Evolutionary conservation across 257 asterid species (phyloP), one percentile per base, ranked within the genome.

Genomic region (Capsicum baccatum): DNA sequence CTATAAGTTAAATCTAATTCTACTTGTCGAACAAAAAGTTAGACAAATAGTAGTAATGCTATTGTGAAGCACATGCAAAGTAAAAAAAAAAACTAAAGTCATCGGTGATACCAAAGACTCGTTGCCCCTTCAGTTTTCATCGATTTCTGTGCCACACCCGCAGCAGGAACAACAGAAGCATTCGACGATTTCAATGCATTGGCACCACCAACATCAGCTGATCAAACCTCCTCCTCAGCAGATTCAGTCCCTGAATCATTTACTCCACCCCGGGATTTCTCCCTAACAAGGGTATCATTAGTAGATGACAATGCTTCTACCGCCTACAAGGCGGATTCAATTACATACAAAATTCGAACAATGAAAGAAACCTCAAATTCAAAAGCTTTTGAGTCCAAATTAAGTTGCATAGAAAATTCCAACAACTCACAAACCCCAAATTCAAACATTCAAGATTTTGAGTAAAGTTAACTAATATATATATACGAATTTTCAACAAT

Each of bases 291-390:
- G 54, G 89, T 86, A 87, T 89, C 93, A 79, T 88, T 89, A 42
- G 90, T 90, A 44, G 98, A 91, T 44, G 97, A 91, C 11, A 91
- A 82, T 13, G 88, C 92, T 85, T 94, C 98, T 84, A 89, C 91
- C 90, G 93, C 94, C 99, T 94, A 91, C 88, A 88, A 86, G 85
- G 80, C 59, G 59, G 59, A 73, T 73, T 58, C 47, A 47, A 2
- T 73, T 73, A 47, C 57, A 73, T 47, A 73, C 39, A 47, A 71
- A 82, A 26, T 26, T 62, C 59, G 3, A 73, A 73, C 39, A 14
- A 67, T 44, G 33, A 12, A 67, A 15, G 19, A 37, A 37, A 67
- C 47, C 69, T 47, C 39, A 16, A 71, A 71, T 6, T 10, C n/a
- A n/a, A 47, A 42, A 69, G 79, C 39, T 69, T 69, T 69, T 39